These are phyloP conservation scores for Ophiostoma montium DNA, from an alignment of 2,329 filamentous ascomycete species.

Conservation along the genomic window DNA sequence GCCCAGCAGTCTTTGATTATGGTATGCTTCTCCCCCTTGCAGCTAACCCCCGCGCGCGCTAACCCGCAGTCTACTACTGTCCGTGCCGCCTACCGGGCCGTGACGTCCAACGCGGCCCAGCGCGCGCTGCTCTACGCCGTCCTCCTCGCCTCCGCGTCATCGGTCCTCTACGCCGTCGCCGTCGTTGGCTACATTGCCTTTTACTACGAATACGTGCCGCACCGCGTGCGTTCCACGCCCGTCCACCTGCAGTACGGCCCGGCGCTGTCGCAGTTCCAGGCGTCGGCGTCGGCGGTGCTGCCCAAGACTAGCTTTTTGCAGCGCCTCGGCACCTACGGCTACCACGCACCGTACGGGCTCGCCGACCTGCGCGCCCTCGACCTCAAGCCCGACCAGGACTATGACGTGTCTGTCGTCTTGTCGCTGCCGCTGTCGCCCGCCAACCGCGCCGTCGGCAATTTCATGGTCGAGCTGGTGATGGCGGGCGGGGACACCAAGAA, in stretches of 20 bases:
- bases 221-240: slow-evolving; percentile 36
- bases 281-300: background rate
- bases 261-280: slow-evolving; percentile 9
- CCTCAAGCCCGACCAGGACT: slow-evolving; percentile 59
- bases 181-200: slow-evolving; percentile 36
- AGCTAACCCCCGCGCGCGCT: too few relatives aligned
- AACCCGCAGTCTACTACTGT: too few relatives aligned
- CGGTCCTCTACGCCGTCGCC: slow-evolving; percentile 32
- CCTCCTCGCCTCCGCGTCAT: slow-evolving; percentile 29
- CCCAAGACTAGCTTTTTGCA: background rate
- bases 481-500: slow-evolving; percentile 24
- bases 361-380: slow-evolving; percentile 31
- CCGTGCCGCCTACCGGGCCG: slow-evolving; percentile 19
- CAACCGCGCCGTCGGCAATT: slow-evolving; percentile 73
- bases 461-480: slow-evolving; percentile 77
- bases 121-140: slow-evolving; percentile 33
- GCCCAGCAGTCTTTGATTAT: too few relatives aligned
- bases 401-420: slow-evolving; percentile 68
- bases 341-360: slow-evolving; percentile 33
- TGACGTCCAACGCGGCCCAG: slow-evolving; percentile 37
- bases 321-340: slow-evolving; percentile 23
- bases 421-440: slow-evolving; percentile 61
- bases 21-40: too few relatives aligned
- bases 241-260: slow-evolving; percentile 45
- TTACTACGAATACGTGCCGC: slow-evolving; percentile 42